phyloP scores from a whole-genome alignment of 768 basidiomycete genomes.

The Suillus discolor region DNA sequence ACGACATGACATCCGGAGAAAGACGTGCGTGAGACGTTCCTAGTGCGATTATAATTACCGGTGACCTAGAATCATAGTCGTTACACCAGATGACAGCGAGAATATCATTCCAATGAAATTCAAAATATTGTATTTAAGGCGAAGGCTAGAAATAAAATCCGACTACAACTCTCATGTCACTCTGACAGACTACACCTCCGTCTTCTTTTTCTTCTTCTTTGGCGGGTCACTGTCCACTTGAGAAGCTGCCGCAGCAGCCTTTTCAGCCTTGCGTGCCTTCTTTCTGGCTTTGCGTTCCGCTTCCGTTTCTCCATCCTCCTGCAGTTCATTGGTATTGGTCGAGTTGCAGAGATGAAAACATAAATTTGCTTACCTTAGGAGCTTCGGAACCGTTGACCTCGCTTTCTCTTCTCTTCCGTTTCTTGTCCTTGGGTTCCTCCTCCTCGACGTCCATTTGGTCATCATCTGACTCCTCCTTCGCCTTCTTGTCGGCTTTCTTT shows the following conservation, averaged over 20 bases:
- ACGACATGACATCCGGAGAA: constrained; percentile 30
- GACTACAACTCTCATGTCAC: background rate
- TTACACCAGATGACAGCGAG: background rate
- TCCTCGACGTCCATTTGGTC: constrained; percentile 49
- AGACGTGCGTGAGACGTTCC: constrained; percentile 1
- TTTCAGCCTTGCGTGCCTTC: constrained; percentile 78
- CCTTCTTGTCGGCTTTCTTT: constrained; percentile 54
- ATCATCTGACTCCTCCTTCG: constrained; percentile 36
- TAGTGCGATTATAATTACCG: background rate
- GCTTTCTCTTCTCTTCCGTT: constrained; percentile 58
- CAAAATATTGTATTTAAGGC: constrained; percentile 1
- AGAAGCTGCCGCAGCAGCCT: constrained; percentile 44
- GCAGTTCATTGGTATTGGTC: constrained; percentile 15
- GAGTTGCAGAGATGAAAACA: constrained; percentile 5
- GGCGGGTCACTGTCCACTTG: constrained; percentile 45
- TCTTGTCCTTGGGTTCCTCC: constrained; percentile 43
- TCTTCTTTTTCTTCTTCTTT: constrained; percentile 46
- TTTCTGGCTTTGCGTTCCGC: constrained; percentile 82
- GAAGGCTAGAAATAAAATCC: constrained; percentile 1
- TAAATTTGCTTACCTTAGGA: constrained; percentile 41
- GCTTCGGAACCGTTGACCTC: constrained; percentile 46
- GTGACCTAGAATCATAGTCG: background rate
- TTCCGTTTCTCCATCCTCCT: constrained; percentile 68
- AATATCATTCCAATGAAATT: background rate
- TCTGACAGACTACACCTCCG: constrained; percentile 25